Base-by-base conservation (phyloP, 371 early-diverging fungal species). In the Rhizopus arrhizus region DNA sequence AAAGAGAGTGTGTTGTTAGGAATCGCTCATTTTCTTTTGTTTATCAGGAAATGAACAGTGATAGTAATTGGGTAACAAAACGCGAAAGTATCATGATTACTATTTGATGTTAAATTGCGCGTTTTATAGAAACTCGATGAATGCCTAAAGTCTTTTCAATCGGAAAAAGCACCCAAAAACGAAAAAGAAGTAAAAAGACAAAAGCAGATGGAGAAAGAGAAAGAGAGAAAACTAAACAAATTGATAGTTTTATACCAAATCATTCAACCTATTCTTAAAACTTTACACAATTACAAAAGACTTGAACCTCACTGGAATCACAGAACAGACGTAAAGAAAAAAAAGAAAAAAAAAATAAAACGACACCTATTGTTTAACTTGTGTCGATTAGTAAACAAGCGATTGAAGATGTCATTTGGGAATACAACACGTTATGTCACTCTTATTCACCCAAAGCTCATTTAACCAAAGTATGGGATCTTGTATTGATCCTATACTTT, bases 401-500 rank as follows among this genome's bases (percentile, higher is more conserved):
- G 5, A 9, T 48, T 29, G 48, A 48, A 22, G 29, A 48, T 29
- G 7, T 48, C 12, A 29, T 48, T 48, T 48, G 29, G 22, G 29
- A 29, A 48, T 48, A 48, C 29, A 28, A 12, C 9, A 22, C 4
- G 7, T 12, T 48, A 5, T 48, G 48, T 29, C 48, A 5, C 9
- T 5, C 5, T 10, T 48, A 48, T 28, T 2, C 10, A 28, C 29
- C 29, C 7, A 48, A 48, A 48, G 10, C 22, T 9, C 48, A 48
- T 8, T 29, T 10, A 3, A 28, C 29, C 22, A 48, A 48, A 29
- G 9, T 28, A 8, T 62, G 63, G 63, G 58, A 57, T 1, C 4
- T 62, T 3, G 22, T 43, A 9, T 12, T 43, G 10, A n/a, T 46
- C 11, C 31, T 62, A 0, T 62, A 62, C 32, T 62, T 62, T 28